Evolutionary conservation across 2,329 filamentous ascomycete genomes (phyloP).

Genomic region (Aureobasidium sp.): DNA sequence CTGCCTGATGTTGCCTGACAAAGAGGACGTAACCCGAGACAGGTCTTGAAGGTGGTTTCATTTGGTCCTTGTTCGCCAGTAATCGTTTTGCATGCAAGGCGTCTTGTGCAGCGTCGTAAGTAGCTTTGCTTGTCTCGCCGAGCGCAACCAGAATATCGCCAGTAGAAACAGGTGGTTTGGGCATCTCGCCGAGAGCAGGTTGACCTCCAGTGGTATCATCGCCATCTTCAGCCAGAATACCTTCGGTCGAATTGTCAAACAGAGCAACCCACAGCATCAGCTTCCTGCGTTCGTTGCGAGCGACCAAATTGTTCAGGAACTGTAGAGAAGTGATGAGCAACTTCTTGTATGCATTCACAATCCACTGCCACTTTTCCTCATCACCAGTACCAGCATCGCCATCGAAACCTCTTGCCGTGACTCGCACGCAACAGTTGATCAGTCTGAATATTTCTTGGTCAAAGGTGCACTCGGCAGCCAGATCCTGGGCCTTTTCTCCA

Average conservation of each 20-base stretch:
- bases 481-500: slow-evolving; percentile 67
- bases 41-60: slow-evolving; percentile 20
- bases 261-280: slow-evolving; percentile 71
- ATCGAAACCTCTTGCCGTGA: slow-evolving; percentile 71
- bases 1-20: slow-evolving; percentile 22
- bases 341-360: slow-evolving; percentile 72
- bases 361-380: slow-evolving; percentile 71
- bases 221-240: slow-evolving; percentile 18
- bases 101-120: slow-evolving; percentile 20
- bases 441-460: slow-evolving; percentile 68
- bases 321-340: slow-evolving; percentile 73
- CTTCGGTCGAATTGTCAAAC: slow-evolving; percentile 51
- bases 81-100: slow-evolving; percentile 20
- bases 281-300: slow-evolving; percentile 71
- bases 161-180: slow-evolving; percentile 23
- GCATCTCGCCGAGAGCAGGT: slow-evolving; percentile 15
- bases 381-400: slow-evolving; percentile 67
- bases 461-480: slow-evolving; percentile 66
- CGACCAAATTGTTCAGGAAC: slow-evolving; percentile 72
- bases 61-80: slow-evolving; percentile 15
- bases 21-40: slow-evolving; percentile 32
- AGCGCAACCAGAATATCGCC: slow-evolving; percentile 23
- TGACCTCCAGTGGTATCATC: slow-evolving; percentile 12
- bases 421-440: slow-evolving; percentile 69
- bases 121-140: slow-evolving; percentile 19